Conservation (phyloP, 116 monocot species). For the Cymodocea nodosa region DNA sequence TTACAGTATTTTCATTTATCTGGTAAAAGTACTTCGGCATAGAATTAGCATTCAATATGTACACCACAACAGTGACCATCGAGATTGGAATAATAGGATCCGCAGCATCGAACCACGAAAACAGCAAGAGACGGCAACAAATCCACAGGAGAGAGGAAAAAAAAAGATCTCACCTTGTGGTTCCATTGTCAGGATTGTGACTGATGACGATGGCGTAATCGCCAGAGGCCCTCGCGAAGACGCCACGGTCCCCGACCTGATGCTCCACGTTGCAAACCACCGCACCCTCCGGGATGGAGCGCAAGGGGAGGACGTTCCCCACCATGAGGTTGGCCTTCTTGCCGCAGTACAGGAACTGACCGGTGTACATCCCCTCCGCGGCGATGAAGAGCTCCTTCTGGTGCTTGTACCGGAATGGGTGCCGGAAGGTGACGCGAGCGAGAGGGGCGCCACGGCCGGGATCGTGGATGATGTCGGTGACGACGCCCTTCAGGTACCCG, state of each 20-base stretch:
- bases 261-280: constrained; percentile 70
- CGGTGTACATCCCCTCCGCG: constrained; percentile 72
- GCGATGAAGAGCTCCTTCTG: constrained; percentile 70
- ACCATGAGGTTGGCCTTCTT: constrained; percentile 56
- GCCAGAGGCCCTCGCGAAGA: constrained; percentile 46
- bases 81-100: too few relatives aligned
- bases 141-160: too few relatives aligned
- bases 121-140: too few relatives aligned
- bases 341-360: constrained; percentile 59
- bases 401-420: constrained; percentile 64
- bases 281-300: constrained; percentile 60
- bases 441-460: constrained; percentile 58
- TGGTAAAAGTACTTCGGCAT: too few relatives aligned
- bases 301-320: constrained; percentile 69
- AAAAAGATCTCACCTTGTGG: constrained; percentile 25
- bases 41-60: too few relatives aligned
- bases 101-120: too few relatives aligned
- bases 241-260: constrained; percentile 58
- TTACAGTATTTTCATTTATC: too few relatives aligned
- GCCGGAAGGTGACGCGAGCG: constrained; percentile 60
- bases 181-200: constrained; percentile 61
- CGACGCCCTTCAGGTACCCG: constrained; percentile 65
- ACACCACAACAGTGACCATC: too few relatives aligned
- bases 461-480: constrained; percentile 55
- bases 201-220: constrained; percentile 67